Conservation (phyloP, 805 yeast genomes). For the Starmerella stigmatis region DNA sequence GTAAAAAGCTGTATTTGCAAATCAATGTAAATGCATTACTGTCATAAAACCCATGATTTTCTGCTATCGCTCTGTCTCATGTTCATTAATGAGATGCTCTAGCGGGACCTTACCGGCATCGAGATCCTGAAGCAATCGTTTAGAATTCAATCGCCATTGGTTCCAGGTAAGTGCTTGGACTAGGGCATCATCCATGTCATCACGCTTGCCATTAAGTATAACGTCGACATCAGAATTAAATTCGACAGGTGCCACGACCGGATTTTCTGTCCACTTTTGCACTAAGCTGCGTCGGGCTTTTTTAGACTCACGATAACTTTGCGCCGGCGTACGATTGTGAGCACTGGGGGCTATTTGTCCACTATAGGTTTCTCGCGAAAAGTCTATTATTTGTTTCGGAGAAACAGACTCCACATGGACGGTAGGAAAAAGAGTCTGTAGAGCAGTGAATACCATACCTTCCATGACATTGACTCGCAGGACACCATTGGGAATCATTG, state of each 20-base stretch:
- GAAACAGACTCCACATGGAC: conserved; percentile 21
- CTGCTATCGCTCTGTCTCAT: too few relatives aligned
- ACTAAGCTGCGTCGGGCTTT: conserved; percentile 22
- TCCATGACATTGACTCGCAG: conserved; percentile 47
- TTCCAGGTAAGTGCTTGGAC: conserved; percentile 48
- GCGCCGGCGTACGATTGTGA: conserved; percentile 2
- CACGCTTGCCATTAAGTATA: conserved; percentile 37
- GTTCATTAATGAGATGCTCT: too few relatives aligned
- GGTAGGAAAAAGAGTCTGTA: conserved; percentile 15
- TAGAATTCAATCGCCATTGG: conserved; percentile 34
- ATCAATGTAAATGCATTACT: too few relatives aligned
- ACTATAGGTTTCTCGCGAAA: conserved; percentile 20
- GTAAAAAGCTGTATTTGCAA: too few relatives aligned
- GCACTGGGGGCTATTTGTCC: not conserved
- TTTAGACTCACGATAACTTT: conserved; percentile 23
- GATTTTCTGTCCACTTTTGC: conserved; percentile 18
- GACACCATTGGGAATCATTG: conserved; percentile 41
- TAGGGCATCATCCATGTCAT: conserved; percentile 58
- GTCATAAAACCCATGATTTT: too few relatives aligned
- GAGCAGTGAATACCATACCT: conserved; percentile 35
- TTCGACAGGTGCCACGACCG: conserved; percentile 12
- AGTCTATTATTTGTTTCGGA: conserved; percentile 24
- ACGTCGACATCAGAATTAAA: not conserved
- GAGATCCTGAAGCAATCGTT: not conserved
- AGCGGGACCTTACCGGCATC: not conserved